phyloP scores from a whole-genome alignment of 208 protist genomes.

The Trypanosoma scelopori region DNA sequence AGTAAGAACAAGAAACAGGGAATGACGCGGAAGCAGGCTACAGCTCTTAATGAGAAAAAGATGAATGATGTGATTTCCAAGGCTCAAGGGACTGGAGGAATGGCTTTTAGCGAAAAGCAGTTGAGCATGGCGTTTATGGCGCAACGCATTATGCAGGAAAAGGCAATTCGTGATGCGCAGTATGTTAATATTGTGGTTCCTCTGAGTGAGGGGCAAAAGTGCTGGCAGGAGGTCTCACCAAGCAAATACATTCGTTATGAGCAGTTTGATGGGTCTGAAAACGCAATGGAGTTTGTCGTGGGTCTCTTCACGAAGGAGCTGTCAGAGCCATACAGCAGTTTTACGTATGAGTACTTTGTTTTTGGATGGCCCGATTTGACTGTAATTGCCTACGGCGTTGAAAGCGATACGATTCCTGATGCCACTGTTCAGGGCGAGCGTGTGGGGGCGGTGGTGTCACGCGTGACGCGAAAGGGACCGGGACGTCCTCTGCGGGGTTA shows the following conservation, averaged over 20 bases:
- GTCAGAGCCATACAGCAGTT: conserved; percentile 98
- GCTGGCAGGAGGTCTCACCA: conserved; percentile 67
- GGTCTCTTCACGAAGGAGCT: conserved; percentile 94
- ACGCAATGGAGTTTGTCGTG: conserved; percentile 91
- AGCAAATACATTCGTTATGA: conserved; percentile 82
- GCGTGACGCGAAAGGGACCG: conserved; percentile 69
- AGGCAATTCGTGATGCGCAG: conserved; percentile 43
- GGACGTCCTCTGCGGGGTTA: conserved; percentile 90
- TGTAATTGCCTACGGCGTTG: conserved; percentile 79
- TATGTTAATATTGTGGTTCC: conserved; percentile 64
- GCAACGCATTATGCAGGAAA: conserved; percentile 43
- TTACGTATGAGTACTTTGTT: conserved; percentile 99
- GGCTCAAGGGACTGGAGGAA: conserved; percentile 21
- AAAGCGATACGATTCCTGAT: conserved; percentile 56
- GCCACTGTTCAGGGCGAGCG: conserved; percentile 59
- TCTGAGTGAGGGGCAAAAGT: conserved; percentile 45
- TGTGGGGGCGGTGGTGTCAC: conserved; percentile 91
- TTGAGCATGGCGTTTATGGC: conserved; percentile 35
- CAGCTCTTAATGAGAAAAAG: conserved; percentile 45
- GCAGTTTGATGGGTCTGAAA: conserved; percentile 68
- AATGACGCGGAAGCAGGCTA: conserved; percentile 63
- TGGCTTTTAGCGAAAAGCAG: conserved; percentile 33
- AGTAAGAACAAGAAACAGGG: conserved; percentile 47
- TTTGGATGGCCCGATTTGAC: conserved; percentile 96
- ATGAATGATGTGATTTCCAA: conserved; percentile 38